Evolutionary conservation across 345 rosid genomes (phyloP).

Genomic region (Lagerstroemia speciosa): DNA sequence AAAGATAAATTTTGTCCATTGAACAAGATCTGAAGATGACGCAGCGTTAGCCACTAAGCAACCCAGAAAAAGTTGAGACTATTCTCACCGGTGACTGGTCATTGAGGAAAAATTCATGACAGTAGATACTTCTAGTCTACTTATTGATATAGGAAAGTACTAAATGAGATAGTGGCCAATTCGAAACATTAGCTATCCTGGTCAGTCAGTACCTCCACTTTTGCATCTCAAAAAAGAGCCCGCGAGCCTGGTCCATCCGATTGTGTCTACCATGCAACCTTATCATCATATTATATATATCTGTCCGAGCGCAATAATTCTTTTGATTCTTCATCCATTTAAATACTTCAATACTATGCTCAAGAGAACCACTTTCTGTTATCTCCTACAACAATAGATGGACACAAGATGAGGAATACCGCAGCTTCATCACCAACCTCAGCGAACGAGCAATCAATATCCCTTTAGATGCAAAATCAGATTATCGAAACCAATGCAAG

Average conservation of each 20-base stretch:
- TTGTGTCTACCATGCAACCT: slow-evolving; percentile 78
- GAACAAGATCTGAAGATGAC: background rate
- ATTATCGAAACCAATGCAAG: background rate
- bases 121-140: background rate
- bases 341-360: slow-evolving; percentile 54
- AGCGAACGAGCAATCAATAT: background rate
- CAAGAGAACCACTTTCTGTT: slow-evolving; percentile 63
- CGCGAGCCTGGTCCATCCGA: slow-evolving; percentile 74
- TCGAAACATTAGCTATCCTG: background rate
- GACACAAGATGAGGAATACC: background rate
- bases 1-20: too few relatives aligned
- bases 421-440: background rate
- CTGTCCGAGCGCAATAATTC: slow-evolving; percentile 72
- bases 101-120: background rate
- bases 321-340: slow-evolving; percentile 75
- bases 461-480: background rate
- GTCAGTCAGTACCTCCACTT: slow-evolving; percentile 54
- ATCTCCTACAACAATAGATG: slow-evolving; percentile 40
- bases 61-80: too few relatives aligned
- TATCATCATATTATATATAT: slow-evolving; percentile 84
- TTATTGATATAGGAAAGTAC: background rate
- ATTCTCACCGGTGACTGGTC: background rate
- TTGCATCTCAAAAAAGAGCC: slow-evolving; percentile 94
- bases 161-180: background rate
- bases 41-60: background rate